These are phyloP conservation scores for Calendula officinalis DNA, from an alignment of 129 eudicot genomes.

Conservation along the genomic window DNA sequence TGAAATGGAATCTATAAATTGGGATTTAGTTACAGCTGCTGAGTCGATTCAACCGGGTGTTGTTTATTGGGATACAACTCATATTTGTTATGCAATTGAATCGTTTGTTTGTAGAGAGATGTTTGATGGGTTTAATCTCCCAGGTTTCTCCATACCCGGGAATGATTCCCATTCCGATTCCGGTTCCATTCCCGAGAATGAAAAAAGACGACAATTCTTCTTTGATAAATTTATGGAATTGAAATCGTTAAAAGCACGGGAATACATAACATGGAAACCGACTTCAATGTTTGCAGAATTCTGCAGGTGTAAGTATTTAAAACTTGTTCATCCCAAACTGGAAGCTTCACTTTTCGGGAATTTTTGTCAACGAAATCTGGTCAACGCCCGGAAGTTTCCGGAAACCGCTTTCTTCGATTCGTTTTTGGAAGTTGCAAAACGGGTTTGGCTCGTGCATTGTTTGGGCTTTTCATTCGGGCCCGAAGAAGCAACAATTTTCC, in stretches of 20 bases:
- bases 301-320: slow-evolving; percentile 62
- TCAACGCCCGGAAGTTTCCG: slow-evolving; percentile 55
- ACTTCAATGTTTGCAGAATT: slow-evolving; percentile 61
- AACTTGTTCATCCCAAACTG: slow-evolving; percentile 83
- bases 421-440: slow-evolving; percentile 73
- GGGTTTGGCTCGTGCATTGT: slow-evolving; percentile 82
- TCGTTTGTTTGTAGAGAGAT: slow-evolving; percentile 72
- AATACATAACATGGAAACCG: slow-evolving; percentile 69
- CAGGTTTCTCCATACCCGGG: slow-evolving; percentile 35
- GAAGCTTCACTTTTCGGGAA: slow-evolving; percentile 77
- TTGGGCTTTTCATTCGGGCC: slow-evolving; percentile 63
- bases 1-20: slow-evolving; percentile 77
- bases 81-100: slow-evolving; percentile 72
- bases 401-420: slow-evolving; percentile 55
- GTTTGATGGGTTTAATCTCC: slow-evolving; percentile 66
- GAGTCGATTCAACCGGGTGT: slow-evolving; percentile 61
- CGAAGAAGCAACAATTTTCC: slow-evolving; percentile 58
- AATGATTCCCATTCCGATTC: slow-evolving; percentile 26
- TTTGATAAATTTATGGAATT: slow-evolving; percentile 60
- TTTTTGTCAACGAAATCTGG: slow-evolving; percentile 48
- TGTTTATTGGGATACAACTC: slow-evolving; percentile 53
- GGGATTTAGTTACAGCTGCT: slow-evolving; percentile 82
- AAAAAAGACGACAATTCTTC: slow-evolving; percentile 30
- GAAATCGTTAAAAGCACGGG: slow-evolving; percentile 54
- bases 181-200: background rate